A percentile compares a stretch with the other conserved stretches of the same genome.
These are phyloP conservation scores for Ogataea minuta DNA, from an alignment of 805 yeast species.

Conservation along the genomic window DNA sequence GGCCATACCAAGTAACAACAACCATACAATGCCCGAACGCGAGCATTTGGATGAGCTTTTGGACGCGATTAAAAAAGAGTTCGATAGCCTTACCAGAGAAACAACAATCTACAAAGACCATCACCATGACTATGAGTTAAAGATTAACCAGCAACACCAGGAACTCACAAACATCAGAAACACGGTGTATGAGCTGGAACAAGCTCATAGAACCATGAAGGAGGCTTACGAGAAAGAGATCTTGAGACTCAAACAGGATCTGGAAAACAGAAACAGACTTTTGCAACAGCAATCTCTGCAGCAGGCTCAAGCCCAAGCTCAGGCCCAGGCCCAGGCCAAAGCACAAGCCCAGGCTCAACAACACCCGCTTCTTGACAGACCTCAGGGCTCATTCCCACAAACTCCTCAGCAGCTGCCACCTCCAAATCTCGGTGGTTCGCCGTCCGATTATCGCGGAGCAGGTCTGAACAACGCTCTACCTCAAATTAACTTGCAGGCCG, in stretches of 20 bases:
- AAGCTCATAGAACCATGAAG: conserved; percentile 91
- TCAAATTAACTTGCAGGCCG: conserved; percentile 22
- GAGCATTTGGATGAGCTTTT: conserved; percentile 61
- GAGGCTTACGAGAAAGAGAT: conserved; percentile 96
- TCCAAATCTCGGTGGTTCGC: conserved; percentile 32
- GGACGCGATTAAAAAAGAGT: conserved; percentile 91
- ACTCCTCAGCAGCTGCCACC: conserved; percentile 37
- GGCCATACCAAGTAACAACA: conserved; percentile 21
- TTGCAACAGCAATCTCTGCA: conserved; percentile 40
- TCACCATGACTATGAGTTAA: conserved; percentile 88
- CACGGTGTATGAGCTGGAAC: conserved; percentile 89
- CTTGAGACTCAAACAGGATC: conserved; percentile 75
- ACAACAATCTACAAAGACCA: conserved; percentile 83
- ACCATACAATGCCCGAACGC: conserved; percentile 28
- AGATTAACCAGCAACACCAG: conserved; percentile 85
- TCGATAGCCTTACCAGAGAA: conserved; percentile 78
- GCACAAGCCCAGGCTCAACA: conserved; percentile 24
- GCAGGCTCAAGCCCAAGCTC: conserved; percentile 36
- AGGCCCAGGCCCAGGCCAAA: conserved; percentile 28
- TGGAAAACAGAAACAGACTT: conserved; percentile 75
- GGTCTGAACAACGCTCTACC: conserved; percentile 25
- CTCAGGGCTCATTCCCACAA: conserved; percentile 22
- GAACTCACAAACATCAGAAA: conserved; percentile 94
- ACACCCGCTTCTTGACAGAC: conserved; percentile 22
- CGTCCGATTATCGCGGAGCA: conserved; percentile 22